Conservation (phyloP, 2,329 filamentous ascomycete species). For the Pezizomycotina sp. region DNA sequence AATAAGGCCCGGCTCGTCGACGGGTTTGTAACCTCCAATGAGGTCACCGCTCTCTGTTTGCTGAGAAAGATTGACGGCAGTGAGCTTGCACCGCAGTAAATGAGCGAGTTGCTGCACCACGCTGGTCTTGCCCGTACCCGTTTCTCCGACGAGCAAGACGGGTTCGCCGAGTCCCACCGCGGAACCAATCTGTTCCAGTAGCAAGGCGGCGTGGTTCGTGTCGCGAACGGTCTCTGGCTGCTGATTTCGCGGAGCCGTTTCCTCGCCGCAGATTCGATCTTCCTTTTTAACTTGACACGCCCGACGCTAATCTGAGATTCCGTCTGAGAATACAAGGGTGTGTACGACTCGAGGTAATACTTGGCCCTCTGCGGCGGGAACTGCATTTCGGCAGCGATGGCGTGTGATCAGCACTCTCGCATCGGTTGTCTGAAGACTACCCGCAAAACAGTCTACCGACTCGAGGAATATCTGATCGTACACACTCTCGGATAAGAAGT, state of each 20-base stretch:
- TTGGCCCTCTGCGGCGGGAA: conserved; percentile 5
- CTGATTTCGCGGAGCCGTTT: too few species aligned
- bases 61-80: conserved; percentile 89
- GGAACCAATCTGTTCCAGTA: conserved; percentile 76
- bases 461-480: conserved; percentile 83
- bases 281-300: conserved; percentile 23
- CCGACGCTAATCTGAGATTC: too few species aligned
- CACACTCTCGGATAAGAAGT: conserved; percentile 54
- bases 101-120: conserved; percentile 84
- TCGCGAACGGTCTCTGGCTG: conserved; percentile 68
- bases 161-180: conserved; percentile 75
- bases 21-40: conserved; percentile 87
- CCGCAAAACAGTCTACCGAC: conserved; percentile 79
- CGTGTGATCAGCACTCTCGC: too few species aligned
- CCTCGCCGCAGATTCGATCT: conserved; percentile 1
- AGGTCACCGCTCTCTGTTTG: conserved; percentile 96
- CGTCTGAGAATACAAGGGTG: too few species aligned
- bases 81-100: conserved; percentile 67
- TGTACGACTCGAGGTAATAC: conserved; percentile 28
- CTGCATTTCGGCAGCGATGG: not conserved
- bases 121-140: conserved; percentile 94
- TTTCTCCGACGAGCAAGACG: conserved; percentile 89
- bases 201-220: conserved; percentile 68
- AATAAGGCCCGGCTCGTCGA: conserved; percentile 65
- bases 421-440: conserved; percentile 43